Evolutionary conservation across 2,329 filamentous ascomycete species (phyloP).

Genomic region (Cryphonectria carpinicola): DNA sequence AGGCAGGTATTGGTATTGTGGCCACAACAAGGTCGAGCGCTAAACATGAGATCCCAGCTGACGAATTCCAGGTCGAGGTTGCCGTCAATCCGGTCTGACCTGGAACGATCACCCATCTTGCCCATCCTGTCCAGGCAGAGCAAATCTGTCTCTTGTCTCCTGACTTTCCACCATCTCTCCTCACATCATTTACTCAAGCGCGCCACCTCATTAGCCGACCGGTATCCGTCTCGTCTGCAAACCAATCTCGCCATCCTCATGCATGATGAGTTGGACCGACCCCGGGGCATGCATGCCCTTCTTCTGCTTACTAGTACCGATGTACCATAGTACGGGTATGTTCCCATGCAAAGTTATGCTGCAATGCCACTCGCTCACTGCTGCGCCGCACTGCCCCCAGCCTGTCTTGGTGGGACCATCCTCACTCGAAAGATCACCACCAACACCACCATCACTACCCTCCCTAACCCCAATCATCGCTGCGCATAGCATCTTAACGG

Average conservation of each 20-base stretch:
- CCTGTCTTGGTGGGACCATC: not conserved
- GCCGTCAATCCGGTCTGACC: not conserved
- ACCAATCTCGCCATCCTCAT: constrained; percentile 38
- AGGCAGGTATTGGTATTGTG: no score
- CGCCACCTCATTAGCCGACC: constrained; percentile 14
- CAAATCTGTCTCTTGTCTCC: not conserved
- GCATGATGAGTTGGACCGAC: constrained; percentile 43
- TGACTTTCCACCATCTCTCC: not conserved
- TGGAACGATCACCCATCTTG: constrained; percentile 10
- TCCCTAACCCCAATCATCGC: not conserved
- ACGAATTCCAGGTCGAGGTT: constrained; percentile 10
- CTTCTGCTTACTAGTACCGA: not conserved
- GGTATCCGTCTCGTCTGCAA: constrained; percentile 8
- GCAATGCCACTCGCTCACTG: not conserved
- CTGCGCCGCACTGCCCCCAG: not conserved
- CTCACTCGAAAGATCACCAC: not conserved
- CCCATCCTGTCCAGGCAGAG: not conserved
- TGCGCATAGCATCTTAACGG: not conserved
- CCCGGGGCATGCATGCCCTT: not conserved
- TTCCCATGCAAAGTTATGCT: constrained; percentile 1
- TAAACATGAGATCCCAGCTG: not conserved
- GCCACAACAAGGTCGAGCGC: not conserved
- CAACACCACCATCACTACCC: not conserved
- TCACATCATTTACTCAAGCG: not conserved
- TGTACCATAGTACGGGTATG: not conserved